phyloP scores from a whole-genome alignment of 2,329 filamentous ascomycete genomes.

The Fusarium newnesense region DNA sequence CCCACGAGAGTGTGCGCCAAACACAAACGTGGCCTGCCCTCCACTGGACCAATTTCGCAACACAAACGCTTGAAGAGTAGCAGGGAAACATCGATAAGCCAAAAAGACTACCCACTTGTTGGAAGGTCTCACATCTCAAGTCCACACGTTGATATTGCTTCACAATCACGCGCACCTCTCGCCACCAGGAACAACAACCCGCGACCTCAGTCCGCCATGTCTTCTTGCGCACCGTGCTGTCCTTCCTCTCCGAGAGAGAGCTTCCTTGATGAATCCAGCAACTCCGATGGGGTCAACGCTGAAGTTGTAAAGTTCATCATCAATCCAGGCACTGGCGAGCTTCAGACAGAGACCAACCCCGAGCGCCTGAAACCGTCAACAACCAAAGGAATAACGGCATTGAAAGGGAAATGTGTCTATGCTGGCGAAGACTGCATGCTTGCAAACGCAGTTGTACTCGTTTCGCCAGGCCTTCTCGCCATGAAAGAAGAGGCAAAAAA shows the following conservation, averaged over 20 bases:
- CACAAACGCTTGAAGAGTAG: conserved; percentile 35
- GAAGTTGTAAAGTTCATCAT: conserved; percentile 9
- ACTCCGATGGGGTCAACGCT: not conserved
- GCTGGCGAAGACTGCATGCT: conserved; percentile 52
- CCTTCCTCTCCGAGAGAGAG: not conserved
- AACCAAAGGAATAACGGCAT: not conserved
- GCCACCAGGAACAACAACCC: conserved; percentile 41
- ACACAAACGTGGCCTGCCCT: conserved; percentile 4
- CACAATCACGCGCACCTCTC: conserved; percentile 35
- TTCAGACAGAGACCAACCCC: not conserved
- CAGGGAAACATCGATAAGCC: not conserved
- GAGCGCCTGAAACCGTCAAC: not conserved
- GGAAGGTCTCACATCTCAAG: too few relatives aligned
- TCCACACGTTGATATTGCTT: not conserved
- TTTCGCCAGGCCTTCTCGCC: conserved; percentile 54
- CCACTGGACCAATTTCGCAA: not conserved
- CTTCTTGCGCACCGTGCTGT: not conserved
- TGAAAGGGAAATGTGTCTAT: conserved; percentile 45
- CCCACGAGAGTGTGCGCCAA: not conserved
- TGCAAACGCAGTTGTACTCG: conserved; percentile 50
- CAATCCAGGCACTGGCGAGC: not conserved
- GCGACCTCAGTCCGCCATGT: conserved; percentile 21
- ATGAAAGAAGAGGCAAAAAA: conserved; percentile 48
- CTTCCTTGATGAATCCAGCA: not conserved
- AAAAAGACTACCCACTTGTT: not conserved